A percentile compares a stretch with the other conserved stretches of the same genome.
These are phyloP conservation scores for Exidia glandulosa DNA, from an alignment of 768 basidiomycete species.

Conservation along the genomic window DNA sequence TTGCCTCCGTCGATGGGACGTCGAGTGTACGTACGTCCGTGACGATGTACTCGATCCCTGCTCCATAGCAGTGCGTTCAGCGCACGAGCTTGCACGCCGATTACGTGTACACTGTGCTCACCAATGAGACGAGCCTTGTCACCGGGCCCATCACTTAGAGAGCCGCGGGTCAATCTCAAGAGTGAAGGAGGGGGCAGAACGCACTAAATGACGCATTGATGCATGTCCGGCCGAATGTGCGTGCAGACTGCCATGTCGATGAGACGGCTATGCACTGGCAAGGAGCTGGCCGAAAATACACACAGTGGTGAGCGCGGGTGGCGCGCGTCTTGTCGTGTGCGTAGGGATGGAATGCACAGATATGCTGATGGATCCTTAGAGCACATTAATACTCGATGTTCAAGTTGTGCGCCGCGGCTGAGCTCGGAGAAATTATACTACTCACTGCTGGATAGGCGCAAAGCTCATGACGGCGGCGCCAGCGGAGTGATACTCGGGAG, in stretches of 20 bases:
- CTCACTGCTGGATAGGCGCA: too few relatives aligned
- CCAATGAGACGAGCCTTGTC: not conserved
- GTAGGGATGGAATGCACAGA: constrained; percentile 26
- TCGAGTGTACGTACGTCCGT: constrained; percentile 17
- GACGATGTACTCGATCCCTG: constrained; percentile 45
- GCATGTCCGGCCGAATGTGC: constrained; percentile 26
- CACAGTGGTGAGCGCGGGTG: not conserved
- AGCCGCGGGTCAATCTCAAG: not conserved
- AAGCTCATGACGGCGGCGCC: too few relatives aligned
- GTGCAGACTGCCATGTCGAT: constrained; percentile 19
- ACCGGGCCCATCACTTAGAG: not conserved
- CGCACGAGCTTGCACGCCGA: too few relatives aligned
- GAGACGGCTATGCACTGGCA: not conserved
- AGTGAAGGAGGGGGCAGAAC: not conserved
- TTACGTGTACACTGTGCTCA: too few relatives aligned
- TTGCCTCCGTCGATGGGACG: not conserved
- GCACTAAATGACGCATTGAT: constrained; percentile 33
- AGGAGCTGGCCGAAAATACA: not conserved
- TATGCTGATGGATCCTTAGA: constrained; percentile 15
- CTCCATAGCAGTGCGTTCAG: constrained; percentile 33
- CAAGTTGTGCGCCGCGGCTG: not conserved
- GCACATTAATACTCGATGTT: not conserved
- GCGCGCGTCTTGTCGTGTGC: constrained; percentile 10
- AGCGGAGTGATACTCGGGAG: too few relatives aligned
- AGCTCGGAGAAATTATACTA: too few relatives aligned